Base-by-base conservation (phyloP, 169 alveolate genomes). In the Plasmodium adleri region DNA sequence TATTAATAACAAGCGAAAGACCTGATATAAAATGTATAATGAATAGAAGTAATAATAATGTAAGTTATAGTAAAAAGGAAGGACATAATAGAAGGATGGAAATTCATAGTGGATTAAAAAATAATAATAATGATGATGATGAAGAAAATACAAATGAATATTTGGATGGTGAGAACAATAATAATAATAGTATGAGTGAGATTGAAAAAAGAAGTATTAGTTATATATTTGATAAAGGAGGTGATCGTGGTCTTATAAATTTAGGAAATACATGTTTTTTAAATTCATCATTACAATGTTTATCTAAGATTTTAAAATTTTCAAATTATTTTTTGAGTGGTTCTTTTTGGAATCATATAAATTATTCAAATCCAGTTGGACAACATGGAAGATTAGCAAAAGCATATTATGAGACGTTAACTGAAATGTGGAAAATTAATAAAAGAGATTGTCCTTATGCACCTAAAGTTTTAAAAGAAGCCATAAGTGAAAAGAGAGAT, bases 401-500 rank as follows among this genome's bases (percentile, higher is more conserved):
- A 72, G 93, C 90, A 43, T 93, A 93, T 74, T 92, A 94, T 43
- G 94, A 88, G 52, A 67, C 96, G 5, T 78, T 95, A 22, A 58
- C 88, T 22, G 96, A 95, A 71, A 74, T 95, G 63, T 95, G 97
- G 98, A 78, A 83, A 64, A 50, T 76, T 59, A 49, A 91, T 73
- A 96, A 96, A 0, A 70, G 88, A 66, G 85, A 90, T 9, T 85
- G 92, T 9, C 83, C 95, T 28, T 93, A 96, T 54, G 96, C 97
- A 47, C 99, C 99, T 6, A 94, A 95, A 78, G 95, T 88, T 10
- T 92, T 96, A 74, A 95, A 96, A 88, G 93, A 94, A 93, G 97
- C 97, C 12, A 92, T 97, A 63, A 96, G 96, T 49, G 94, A 94
- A 28, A 92, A 94, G 74, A 96, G 95, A 15, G 93, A 95, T 67